Evolutionary conservation across 2,329 filamentous ascomycete genomes (phyloP).

Genomic region (Aspergillus vadensis): DNA sequence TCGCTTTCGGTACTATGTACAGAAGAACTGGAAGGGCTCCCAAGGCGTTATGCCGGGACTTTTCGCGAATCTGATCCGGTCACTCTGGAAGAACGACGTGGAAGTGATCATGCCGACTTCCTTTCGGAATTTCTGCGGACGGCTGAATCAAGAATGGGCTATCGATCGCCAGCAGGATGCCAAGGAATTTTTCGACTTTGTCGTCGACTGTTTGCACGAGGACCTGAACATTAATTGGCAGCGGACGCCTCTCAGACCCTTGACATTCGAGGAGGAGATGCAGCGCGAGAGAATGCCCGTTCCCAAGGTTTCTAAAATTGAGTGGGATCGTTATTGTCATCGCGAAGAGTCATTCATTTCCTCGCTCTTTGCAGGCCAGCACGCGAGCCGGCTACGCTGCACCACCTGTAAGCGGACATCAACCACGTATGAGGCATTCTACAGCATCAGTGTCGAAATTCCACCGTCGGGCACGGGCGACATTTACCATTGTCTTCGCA

Average conservation of each 20-base stretch:
- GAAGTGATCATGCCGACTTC: slow-evolving; percentile 61
- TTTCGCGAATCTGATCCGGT: slow-evolving; percentile 62
- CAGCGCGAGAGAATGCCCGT: slow-evolving; percentile 62
- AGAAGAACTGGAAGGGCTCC: slow-evolving; percentile 66
- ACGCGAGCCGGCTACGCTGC: slow-evolving; percentile 63
- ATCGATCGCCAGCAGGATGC: slow-evolving; percentile 83
- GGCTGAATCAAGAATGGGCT: slow-evolving; percentile 68
- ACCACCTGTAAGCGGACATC: slow-evolving; percentile 63
- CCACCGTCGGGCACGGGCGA: slow-evolving; percentile 61
- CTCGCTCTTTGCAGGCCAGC: slow-evolving; percentile 74
- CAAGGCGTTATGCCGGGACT: slow-evolving; percentile 64
- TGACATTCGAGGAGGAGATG: slow-evolving; percentile 63
- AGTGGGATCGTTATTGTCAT: slow-evolving; percentile 72
- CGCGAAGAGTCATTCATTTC: slow-evolving; percentile 76
- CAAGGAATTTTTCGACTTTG: slow-evolving; percentile 82
- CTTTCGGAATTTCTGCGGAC: slow-evolving; percentile 65
- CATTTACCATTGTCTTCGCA: slow-evolving; percentile 69
- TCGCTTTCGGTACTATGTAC: slow-evolving; percentile 62
- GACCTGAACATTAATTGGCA: slow-evolving; percentile 76
- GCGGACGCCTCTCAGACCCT: slow-evolving; percentile 57
- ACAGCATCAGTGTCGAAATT: slow-evolving; percentile 71
- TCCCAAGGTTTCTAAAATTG: slow-evolving; percentile 67
- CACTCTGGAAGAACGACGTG: slow-evolving; percentile 63
- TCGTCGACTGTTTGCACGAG: slow-evolving; percentile 79
- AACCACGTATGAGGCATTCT: slow-evolving; percentile 70